Conservation (phyloP, 768 basidiomycete genomes). For the Amanita jacksonii region DNA sequence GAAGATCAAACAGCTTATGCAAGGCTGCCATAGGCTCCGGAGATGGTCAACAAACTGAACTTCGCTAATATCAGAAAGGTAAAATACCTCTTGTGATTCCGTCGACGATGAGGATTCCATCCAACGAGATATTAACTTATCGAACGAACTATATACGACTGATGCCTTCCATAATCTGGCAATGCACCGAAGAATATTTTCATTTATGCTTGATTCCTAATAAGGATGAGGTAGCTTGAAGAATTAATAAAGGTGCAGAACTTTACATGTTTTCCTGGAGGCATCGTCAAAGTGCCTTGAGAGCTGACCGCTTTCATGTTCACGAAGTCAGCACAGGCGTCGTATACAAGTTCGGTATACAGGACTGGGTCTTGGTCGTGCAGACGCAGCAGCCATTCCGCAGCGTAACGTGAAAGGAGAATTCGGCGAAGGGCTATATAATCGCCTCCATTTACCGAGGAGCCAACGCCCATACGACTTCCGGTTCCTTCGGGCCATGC, state of each 20-base stretch:
- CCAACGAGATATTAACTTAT: constrained; percentile 52
- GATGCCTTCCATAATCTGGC: constrained; percentile 43
- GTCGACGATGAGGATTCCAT: constrained; percentile 32
- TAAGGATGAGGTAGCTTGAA: neutral
- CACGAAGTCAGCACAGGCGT: constrained; percentile 40
- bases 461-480: constrained; percentile 26
- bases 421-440: constrained; percentile 53
- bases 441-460: constrained; percentile 55
- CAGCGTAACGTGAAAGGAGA: constrained; percentile 45
- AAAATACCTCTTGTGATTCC: neutral
- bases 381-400: constrained; percentile 61
- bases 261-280: constrained; percentile 10
- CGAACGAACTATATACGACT: constrained; percentile 47
- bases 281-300: constrained; percentile 4
- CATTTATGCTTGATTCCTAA: constrained; percentile 21
- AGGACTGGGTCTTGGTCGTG: constrained; percentile 48
- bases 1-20: constrained; percentile 47
- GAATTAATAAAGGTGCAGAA: neutral
- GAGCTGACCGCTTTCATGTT: constrained; percentile 11
- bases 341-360: constrained; percentile 47
- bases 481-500: constrained; percentile 47
- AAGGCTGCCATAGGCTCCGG: constrained; percentile 42
- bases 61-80: neutral
- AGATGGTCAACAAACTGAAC: neutral
- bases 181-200: constrained; percentile 40